Percentiles rank a stretch among this genome's conserved stretches.
Evolutionary conservation across 2,329 filamentous ascomycete species (phyloP).

Genomic region (Aspergillus sp.): DNA sequence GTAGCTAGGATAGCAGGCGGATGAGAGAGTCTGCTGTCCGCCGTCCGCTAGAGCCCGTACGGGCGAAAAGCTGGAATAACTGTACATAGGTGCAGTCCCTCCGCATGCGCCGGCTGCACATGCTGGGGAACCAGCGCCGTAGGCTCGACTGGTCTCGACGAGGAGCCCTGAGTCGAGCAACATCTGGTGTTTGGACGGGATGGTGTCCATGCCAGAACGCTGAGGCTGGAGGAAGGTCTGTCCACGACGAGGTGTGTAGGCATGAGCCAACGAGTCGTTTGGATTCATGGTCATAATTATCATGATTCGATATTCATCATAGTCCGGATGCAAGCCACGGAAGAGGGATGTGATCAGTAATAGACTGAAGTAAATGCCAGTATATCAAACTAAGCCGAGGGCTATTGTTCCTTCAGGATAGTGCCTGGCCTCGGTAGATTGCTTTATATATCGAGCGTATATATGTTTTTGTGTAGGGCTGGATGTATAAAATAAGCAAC

Average conservation of each 20-base stretch:
- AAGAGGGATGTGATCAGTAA: too few relatives aligned
- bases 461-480: neutral
- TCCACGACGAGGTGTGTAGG: neutral
- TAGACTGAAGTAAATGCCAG: too few relatives aligned
- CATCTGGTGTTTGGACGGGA: neutral
- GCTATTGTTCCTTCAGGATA: neutral
- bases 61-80: neutral
- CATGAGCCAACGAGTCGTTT: neutral
- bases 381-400: neutral
- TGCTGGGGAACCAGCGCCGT: neutral
- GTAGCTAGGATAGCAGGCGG: neutral
- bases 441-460: neutral
- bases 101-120: neutral
- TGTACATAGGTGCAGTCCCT: neutral
- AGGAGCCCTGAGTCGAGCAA: neutral
- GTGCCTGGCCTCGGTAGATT: neutral
- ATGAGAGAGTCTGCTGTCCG: neutral
- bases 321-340: neutral
- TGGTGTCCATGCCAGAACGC: neutral
- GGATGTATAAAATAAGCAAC: constrained; percentile 3
- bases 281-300: neutral
- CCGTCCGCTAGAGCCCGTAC: neutral
- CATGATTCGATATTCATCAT: neutral
- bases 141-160: neutral
- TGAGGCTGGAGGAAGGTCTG: neutral